These are phyloP conservation scores for Blepharisma undulans DNA, from an alignment of 169 alveolate species.

Conservation along the genomic window DNA sequence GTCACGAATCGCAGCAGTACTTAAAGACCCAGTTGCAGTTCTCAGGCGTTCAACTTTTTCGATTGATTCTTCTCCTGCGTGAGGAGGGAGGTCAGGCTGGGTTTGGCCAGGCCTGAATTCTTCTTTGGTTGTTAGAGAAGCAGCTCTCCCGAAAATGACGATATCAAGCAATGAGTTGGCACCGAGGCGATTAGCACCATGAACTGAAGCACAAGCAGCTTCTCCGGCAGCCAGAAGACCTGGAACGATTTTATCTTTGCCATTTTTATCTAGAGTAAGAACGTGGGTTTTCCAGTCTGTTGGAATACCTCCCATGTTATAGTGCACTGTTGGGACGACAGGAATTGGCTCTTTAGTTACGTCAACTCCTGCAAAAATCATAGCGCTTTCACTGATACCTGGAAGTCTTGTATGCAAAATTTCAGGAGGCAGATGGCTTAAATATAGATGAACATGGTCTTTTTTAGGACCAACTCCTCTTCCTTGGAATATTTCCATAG, in stretches of 20 bases:
- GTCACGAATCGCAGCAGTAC: conserved; percentile 84
- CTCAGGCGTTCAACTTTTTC: conserved; percentile 82
- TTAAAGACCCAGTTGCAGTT: conserved; percentile 78
- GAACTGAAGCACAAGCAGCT: conserved; percentile 98
- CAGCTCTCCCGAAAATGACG: conserved; percentile 96
- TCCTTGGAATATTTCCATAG: conserved; percentile 95
- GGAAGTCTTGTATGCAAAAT: conserved; percentile 94
- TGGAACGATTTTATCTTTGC: conserved; percentile 86
- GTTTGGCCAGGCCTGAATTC: conserved; percentile 85
- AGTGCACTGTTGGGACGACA: conserved; percentile 98
- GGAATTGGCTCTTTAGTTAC: conserved; percentile 94
- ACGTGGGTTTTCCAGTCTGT: conserved; percentile 96
- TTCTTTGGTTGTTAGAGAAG: conserved; percentile 91
- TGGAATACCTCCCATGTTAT: conserved; percentile 99
- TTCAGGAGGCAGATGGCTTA: conserved; percentile 93
- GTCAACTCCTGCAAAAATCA: conserved; percentile 96
- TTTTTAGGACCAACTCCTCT: conserved; percentile 95
- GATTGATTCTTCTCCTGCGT: conserved; percentile 84
- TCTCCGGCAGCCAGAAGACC: conserved; percentile 97
- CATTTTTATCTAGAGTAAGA: conserved; percentile 60
- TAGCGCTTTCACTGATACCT: conserved; percentile 96
- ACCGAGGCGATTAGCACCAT: conserved; percentile 98
- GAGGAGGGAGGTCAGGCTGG: conserved; percentile 64
- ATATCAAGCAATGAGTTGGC: conserved; percentile 97
- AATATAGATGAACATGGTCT: conserved; percentile 93